Evolutionary conservation across 345 rosid species (phyloP).

Genomic region (Dipteronia dyeriana): DNA sequence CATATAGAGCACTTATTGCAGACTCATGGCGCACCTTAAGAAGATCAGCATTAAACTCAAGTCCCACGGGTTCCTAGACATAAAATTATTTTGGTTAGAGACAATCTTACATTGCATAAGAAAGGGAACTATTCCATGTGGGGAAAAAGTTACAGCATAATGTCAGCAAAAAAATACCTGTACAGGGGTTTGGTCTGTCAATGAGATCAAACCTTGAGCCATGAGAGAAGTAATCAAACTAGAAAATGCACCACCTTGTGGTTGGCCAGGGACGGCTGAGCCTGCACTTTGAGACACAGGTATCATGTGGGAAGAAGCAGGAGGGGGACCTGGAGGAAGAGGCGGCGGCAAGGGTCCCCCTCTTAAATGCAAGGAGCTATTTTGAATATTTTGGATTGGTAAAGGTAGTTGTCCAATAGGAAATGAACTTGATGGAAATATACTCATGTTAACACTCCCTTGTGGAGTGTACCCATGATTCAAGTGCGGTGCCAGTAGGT

Average conservation of each 20-base stretch:
- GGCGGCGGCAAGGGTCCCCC: slow-evolving; percentile 61
- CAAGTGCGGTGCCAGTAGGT: slow-evolving; percentile 34
- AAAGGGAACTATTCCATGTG: background rate
- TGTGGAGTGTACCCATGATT: slow-evolving; percentile 55
- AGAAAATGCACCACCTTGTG: slow-evolving; percentile 61
- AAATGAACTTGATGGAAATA: slow-evolving; percentile 35
- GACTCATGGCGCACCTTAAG: slow-evolving; percentile 85
- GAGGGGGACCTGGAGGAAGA: slow-evolving; percentile 59
- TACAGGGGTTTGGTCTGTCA: slow-evolving; percentile 54
- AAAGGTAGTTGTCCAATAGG: slow-evolving; percentile 43
- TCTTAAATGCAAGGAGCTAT: slow-evolving; percentile 33
- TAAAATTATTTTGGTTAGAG: slow-evolving; percentile 35
- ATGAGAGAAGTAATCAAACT: slow-evolving; percentile 81
- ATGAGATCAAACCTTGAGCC: slow-evolving; percentile 90
- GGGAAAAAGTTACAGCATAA: slow-evolving; percentile 4
- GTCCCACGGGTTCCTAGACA: slow-evolving; percentile 69
- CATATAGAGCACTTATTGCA: slow-evolving; percentile 73
- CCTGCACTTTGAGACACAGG: slow-evolving; percentile 48
- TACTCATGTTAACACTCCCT: slow-evolving; percentile 32
- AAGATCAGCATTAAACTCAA: slow-evolving; percentile 78
- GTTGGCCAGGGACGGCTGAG: slow-evolving; percentile 46
- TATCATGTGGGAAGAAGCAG: slow-evolving; percentile 42
- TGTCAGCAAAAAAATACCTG: slow-evolving; percentile 60
- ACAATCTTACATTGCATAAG: slow-evolving; percentile 9
- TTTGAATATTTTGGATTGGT: slow-evolving; percentile 42